Conservation (phyloP, 331 rosid genomes). For the Telfairia occidentalis region DNA sequence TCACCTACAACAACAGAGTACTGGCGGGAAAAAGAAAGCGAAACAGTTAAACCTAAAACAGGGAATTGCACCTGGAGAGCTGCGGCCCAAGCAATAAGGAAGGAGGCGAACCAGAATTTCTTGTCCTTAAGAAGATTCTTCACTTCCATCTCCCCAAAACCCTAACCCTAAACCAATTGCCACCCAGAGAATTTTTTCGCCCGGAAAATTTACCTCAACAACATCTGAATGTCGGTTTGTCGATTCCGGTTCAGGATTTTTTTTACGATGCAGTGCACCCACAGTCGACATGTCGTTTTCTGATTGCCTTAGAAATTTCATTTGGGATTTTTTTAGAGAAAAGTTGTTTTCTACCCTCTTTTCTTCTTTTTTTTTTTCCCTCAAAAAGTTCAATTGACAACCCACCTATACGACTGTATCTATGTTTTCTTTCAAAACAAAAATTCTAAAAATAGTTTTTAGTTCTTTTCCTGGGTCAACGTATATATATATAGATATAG, state of each 20-base stretch:
- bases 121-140: slow-evolving; percentile 48
- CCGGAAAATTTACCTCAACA: not conserved
- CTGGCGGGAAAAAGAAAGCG: not conserved
- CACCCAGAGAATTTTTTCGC: not conserved
- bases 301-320: too few relatives aligned
- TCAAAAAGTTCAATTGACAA: too few relatives aligned
- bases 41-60: not conserved
- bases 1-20: not conserved
- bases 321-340: too few relatives aligned
- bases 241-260: not conserved
- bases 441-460: too few relatives aligned
- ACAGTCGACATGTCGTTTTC: not conserved
- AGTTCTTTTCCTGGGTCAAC: too few relatives aligned
- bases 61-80: slow-evolving; percentile 43
- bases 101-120: slow-evolving; percentile 74
- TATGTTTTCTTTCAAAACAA: too few relatives aligned
- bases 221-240: not conserved
- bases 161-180: slow-evolving; percentile 12
- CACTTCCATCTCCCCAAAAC: slow-evolving; percentile 37
- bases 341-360: too few relatives aligned
- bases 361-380: too few relatives aligned
- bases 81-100: slow-evolving; percentile 68
- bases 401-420: too few relatives aligned
- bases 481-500: too few relatives aligned
- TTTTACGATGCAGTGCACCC: not conserved